Percentiles rank a stretch among this genome's conserved stretches.
phyloP scores from a whole-genome alignment of 148 eudicot genomes.

The Drosera capensis region DNA sequence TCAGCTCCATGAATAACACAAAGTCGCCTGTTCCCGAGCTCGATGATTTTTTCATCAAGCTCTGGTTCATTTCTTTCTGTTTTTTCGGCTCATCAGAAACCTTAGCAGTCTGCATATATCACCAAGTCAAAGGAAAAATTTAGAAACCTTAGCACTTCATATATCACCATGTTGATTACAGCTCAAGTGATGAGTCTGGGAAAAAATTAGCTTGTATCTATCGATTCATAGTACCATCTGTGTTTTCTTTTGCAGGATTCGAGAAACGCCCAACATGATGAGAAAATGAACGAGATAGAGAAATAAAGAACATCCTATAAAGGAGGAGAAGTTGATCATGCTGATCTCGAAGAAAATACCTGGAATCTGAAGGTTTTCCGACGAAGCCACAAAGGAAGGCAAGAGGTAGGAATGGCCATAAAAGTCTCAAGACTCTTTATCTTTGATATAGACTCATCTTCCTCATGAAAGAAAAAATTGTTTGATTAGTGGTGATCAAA shows the following conservation, averaged over 20 bases:
- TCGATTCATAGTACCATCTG: no score
- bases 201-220: no score
- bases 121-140: neutral
- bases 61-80: constrained; percentile 16
- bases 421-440: constrained; percentile 1
- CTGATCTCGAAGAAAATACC: constrained; percentile 28
- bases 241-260: no score
- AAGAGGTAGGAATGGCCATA: constrained; percentile 20
- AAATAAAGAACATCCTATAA: neutral
- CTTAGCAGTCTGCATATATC: constrained; percentile 8
- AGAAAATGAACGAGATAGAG: no score
- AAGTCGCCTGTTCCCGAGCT: constrained; percentile 23
- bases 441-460: constrained; percentile 7
- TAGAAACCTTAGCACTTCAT: no score
- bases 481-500: neutral
- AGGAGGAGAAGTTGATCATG: neutral
- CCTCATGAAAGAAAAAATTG: constrained; percentile 3
- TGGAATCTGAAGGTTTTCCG: constrained; percentile 24
- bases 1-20: constrained; percentile 48
- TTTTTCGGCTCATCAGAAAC: constrained; percentile 19
- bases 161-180: no score
- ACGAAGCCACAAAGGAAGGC: constrained; percentile 28
- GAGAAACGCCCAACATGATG: no score
- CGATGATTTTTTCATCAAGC: constrained; percentile 26
- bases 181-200: no score